Conservation (phyloP, 2,329 filamentous ascomycete species). For the Pyrenophora teres region DNA sequence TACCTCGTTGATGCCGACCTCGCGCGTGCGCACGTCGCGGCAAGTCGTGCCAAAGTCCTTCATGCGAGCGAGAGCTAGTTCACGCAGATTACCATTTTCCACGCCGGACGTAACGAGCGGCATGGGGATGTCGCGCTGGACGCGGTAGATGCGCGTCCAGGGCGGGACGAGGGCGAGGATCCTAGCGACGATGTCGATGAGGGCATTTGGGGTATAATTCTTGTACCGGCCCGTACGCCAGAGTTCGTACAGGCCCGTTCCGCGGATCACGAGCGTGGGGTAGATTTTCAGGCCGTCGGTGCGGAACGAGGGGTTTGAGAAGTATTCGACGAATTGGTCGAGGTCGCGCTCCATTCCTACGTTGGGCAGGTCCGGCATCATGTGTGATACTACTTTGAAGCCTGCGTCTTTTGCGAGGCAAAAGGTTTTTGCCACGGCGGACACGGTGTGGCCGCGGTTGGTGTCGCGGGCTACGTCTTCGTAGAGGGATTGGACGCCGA, state of each 20-base stretch:
- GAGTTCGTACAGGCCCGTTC: slow-evolving; percentile 93
- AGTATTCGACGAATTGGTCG: slow-evolving; percentile 97
- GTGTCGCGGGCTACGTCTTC: slow-evolving; percentile 98
- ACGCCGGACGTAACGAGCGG: slow-evolving; percentile 97
- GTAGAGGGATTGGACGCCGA: slow-evolving; percentile 95
- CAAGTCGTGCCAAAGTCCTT: slow-evolving; percentile 98
- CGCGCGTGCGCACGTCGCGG: slow-evolving; percentile 91
- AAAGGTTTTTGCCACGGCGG: slow-evolving; percentile 93
- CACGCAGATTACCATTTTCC: slow-evolving; percentile 94
- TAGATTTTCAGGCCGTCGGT: slow-evolving; percentile 99
- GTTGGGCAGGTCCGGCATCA: slow-evolving; percentile 99
- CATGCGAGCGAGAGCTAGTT: slow-evolving; percentile 94
- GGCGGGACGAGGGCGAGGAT: slow-evolving; percentile 93
- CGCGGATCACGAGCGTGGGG: slow-evolving; percentile 93
- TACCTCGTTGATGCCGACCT: slow-evolving; percentile 98
- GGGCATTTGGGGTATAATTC: slow-evolving; percentile 96
- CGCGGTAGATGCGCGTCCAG: slow-evolving; percentile 98
- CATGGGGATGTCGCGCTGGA: slow-evolving; percentile 99
- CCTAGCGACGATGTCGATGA: slow-evolving; percentile 94
- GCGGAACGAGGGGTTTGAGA: slow-evolving; percentile 92
- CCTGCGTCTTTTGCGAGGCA: slow-evolving; percentile 96
- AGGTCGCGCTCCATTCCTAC: slow-evolving; percentile 98
- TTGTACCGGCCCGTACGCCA: slow-evolving; percentile 98
- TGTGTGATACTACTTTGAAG: slow-evolving; percentile 98
- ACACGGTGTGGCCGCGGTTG: slow-evolving; percentile 94